phyloP scores from a whole-genome alignment of 1,139 yeast genomes.

The Hanseniaspora uvarum region DNA sequence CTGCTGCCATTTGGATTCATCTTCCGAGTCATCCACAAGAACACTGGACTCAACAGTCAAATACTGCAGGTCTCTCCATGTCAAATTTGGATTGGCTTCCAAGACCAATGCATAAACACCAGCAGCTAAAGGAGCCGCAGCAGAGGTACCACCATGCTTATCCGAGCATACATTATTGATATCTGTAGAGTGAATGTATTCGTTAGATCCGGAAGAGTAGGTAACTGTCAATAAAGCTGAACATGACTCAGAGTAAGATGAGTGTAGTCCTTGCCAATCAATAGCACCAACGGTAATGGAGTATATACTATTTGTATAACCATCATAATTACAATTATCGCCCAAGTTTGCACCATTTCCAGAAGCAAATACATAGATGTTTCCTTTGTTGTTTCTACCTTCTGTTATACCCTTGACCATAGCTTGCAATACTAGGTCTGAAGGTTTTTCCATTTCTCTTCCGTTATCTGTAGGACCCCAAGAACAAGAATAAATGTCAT shows the following conservation, averaged over 20 bases:
- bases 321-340: slow-evolving; percentile 94
- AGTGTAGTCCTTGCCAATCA: slow-evolving; percentile 76
- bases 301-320: slow-evolving; percentile 90
- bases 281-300: slow-evolving; percentile 94
- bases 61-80: slow-evolving; percentile 95
- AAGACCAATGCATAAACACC: slow-evolving; percentile 79
- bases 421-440: slow-evolving; percentile 65
- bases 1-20: slow-evolving; percentile 61
- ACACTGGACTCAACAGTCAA: slow-evolving; percentile 63
- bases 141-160: slow-evolving; percentile 91
- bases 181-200: slow-evolving; percentile 86
- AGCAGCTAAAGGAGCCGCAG: slow-evolving; percentile 97
- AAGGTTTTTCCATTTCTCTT: slow-evolving; percentile 73
- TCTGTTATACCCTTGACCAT: slow-evolving; percentile 72
- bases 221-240: slow-evolving; percentile 95
- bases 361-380: slow-evolving; percentile 87
- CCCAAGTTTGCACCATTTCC: slow-evolving; percentile 83
- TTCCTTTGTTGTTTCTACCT: slow-evolving; percentile 75
- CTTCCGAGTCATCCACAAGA: slow-evolving; percentile 47
- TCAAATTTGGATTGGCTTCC: slow-evolving; percentile 70
- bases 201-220: slow-evolving; percentile 83
- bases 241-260: slow-evolving; percentile 83
- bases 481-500: slow-evolving; percentile 91
- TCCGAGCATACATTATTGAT: slow-evolving; percentile 60
- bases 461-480: slow-evolving; percentile 99